Percentiles rank a stretch among this genome's conserved stretches.
These are phyloP conservation scores for Mucor racemosus DNA, from an alignment of 371 early-diverging fungal genomes.

Conservation along the genomic window DNA sequence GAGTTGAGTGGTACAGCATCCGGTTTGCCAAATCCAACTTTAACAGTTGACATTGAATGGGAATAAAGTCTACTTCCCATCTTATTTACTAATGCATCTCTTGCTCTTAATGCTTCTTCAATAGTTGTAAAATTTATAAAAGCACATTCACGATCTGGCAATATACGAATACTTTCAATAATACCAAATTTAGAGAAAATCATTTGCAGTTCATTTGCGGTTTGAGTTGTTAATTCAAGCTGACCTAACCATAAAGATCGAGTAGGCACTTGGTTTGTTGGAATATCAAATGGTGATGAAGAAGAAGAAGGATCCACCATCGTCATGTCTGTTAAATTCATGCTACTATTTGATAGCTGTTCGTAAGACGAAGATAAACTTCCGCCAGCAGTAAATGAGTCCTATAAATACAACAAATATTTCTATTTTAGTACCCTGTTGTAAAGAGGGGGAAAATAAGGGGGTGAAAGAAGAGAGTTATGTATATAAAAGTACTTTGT, in stretches of 20 bases:
- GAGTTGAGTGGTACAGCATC: conserved; percentile 54
- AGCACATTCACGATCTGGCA: conserved; percentile 72
- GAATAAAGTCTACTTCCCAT: conserved; percentile 66
- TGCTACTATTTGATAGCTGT: conserved; percentile 1
- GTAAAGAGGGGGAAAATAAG: conserved; percentile 4
- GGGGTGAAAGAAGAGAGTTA: not conserved
- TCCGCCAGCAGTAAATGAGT: conserved; percentile 9
- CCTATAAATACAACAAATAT: conserved; percentile 6
- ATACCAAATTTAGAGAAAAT: conserved; percentile 87
- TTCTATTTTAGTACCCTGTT: conserved; percentile 1
- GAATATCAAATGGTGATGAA: not conserved
- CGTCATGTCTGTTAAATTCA: not conserved
- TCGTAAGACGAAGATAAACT: conserved; percentile 14
- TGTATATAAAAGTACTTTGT: not conserved
- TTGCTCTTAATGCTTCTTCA: conserved; percentile 78
- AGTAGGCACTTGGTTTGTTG: conserved; percentile 13
- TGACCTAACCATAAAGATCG: conserved; percentile 93
- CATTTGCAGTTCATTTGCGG: conserved; percentile 75
- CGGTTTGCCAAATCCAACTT: conserved; percentile 91
- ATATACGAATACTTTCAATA: conserved; percentile 89
- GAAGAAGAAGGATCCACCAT: not conserved
- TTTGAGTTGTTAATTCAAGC: conserved; percentile 73
- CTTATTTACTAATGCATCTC: conserved; percentile 73
- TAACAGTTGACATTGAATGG: conserved; percentile 56
- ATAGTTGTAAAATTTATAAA: conserved; percentile 48